phyloP scores from a whole-genome alignment of 2,329 filamentous ascomycete genomes.

The Uncinocarpus reesii region DNA sequence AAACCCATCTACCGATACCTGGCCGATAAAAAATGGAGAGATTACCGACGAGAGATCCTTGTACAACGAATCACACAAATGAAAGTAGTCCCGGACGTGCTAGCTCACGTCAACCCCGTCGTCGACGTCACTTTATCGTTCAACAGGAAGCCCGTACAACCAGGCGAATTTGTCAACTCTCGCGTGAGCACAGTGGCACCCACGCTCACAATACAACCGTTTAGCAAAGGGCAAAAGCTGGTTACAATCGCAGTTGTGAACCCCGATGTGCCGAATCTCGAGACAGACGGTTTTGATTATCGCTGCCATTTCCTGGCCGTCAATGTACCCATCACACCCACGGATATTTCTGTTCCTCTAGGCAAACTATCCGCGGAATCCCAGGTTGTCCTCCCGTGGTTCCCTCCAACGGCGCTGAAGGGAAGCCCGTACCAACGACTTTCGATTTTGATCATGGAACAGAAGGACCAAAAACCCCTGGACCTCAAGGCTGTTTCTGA shows the following conservation, averaged over 20 bases:
- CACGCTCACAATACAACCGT: constrained; percentile 72
- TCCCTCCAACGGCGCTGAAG: constrained; percentile 78
- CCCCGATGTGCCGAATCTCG: constrained; percentile 73
- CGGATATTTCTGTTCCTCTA: constrained; percentile 54
- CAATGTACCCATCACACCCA: constrained; percentile 57
- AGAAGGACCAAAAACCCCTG: constrained; percentile 51
- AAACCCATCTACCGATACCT: constrained; percentile 93
- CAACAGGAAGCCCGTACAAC: constrained; percentile 55
- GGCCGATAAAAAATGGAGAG: constrained; percentile 76
- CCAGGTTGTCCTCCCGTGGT: constrained; percentile 68
- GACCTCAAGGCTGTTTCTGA: constrained; percentile 48
- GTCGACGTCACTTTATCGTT: constrained; percentile 78
- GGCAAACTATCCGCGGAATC: constrained; percentile 48
- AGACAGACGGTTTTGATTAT: constrained; percentile 63
- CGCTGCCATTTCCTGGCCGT: constrained; percentile 80
- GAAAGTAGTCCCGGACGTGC: constrained; percentile 75
- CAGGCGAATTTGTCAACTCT: constrained; percentile 70
- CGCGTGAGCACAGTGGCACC: constrained; percentile 62
- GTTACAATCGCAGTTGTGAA: constrained; percentile 80
- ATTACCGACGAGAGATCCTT: constrained; percentile 67
- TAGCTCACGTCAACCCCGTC: constrained; percentile 66
- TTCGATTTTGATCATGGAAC: constrained; percentile 72
- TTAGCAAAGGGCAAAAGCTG: constrained; percentile 68
- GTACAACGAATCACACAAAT: constrained; percentile 80
- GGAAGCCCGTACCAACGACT: constrained; percentile 86